Base-by-base conservation (phyloP, 345 rosid species). In the Eucalyptus polyanthemos region DNA sequence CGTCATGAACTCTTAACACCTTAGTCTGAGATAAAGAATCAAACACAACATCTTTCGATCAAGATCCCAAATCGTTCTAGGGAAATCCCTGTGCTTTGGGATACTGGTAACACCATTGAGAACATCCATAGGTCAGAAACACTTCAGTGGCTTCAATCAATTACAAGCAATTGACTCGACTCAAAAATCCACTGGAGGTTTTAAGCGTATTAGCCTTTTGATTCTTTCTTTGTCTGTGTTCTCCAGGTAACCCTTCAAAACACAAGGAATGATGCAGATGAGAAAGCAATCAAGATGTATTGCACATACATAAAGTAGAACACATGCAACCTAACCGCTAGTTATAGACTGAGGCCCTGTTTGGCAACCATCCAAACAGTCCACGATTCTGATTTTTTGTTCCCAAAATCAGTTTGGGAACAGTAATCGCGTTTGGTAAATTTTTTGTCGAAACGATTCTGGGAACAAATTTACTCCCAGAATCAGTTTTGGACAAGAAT, bases 121-220 rank as follows among this genome's bases (percentile, higher is more conserved):
- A 76, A 76, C 47, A 76, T 12, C 47, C 45, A 37, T 72, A 40
- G 47, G 83, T 76, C 27, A 76, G 83, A 2, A 21, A 40, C 83
- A 40, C 83, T 76, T 76, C 83, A 76, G 83, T 4, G 47, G 42
- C 83, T 37, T 76, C 14, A 19, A 76, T 40, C 27, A 11, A n/a
- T 25, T 16, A 42, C 58, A 86, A 29, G 53, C 65, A 88, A 76
- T 51, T 19, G 76, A 76, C 25, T 53, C 8, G 34, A 76, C 47
- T 95, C 93, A 98, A 90, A 94, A 90, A 89, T 96, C 99, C 2
- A 95, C 94, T 3, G 99, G 99, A 93, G 99, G 99, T 90, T 97
- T 98, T 91, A 96, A 89, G 89, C 99, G 95, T 56, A 94, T 88
- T 69, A 96, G 92, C 90, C 99, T 96, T 90, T 94, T 96, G 92